Evolutionary conservation across 1,284 basidiomycete genomes (phyloP).

Genomic region (Leccinum ponderosum): DNA sequence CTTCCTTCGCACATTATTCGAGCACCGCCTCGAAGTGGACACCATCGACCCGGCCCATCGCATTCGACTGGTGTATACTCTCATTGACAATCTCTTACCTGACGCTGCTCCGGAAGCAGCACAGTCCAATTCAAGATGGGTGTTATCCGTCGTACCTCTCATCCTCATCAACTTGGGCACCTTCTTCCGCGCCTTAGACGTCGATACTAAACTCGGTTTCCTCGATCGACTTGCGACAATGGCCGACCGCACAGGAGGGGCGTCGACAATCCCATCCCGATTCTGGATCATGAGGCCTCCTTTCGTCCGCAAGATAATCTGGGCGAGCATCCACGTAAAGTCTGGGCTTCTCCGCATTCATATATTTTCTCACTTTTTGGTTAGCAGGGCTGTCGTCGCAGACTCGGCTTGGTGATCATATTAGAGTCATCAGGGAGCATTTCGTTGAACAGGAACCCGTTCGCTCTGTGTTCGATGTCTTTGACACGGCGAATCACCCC

Average conservation of each 20-base stretch:
- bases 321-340: slow-evolving; percentile 14
- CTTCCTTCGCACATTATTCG: slow-evolving; percentile 56
- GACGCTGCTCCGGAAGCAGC: no score
- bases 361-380: slow-evolving; percentile 1
- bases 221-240: neutral
- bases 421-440: slow-evolving; percentile 24
- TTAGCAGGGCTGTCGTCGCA: slow-evolving; percentile 6
- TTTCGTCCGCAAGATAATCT: slow-evolving; percentile 9
- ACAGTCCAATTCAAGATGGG: no score
- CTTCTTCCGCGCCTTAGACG: no score
- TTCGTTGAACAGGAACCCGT: slow-evolving; percentile 22
- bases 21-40: slow-evolving; percentile 40
- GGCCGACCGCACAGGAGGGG: slow-evolving; percentile 9
- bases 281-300: neutral
- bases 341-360: neutral
- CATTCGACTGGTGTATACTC: slow-evolving; percentile 51
- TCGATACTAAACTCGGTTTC: no score
- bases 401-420: slow-evolving; percentile 11
- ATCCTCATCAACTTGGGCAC: no score
- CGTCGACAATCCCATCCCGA: slow-evolving; percentile 6
- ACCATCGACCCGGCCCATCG: slow-evolving; percentile 56
- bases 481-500: slow-evolving; percentile 22
- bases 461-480: slow-evolving; percentile 32
- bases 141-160: no score
- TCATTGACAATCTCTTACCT: slow-evolving; percentile 36